Evolutionary conservation across 1,139 yeast genomes (phyloP), one percentile per base, ranked within the genome.

Genomic region (Lodderomyces jiufengensis): DNA sequence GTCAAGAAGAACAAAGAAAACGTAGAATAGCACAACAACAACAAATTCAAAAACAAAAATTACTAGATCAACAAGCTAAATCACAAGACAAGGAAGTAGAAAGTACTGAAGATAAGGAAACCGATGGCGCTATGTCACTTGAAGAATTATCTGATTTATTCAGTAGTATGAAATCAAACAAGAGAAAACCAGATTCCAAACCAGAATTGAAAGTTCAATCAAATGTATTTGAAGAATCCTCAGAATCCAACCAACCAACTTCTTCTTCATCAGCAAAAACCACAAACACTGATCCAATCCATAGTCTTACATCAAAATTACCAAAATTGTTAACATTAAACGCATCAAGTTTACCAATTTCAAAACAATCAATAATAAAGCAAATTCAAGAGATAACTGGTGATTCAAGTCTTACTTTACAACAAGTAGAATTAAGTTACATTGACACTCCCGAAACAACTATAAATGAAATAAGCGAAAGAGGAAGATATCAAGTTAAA

Each of bases 141-240:
- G 61, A 61, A 32, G 72, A 68, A 42, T 65, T 70, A 45, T 57
- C 70, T 5, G 48, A 41, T 34, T 58, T 70, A 42, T 67, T 70
- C 45, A 53, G 54, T 31, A 47, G 50, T 34, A 57, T 63, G 61
- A 48, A 54, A 27, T 31, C 39, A 21, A 24, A 25, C 24, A 32
- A 28, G 22, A 29, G 29, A 16, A 24, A 18, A 12, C 15, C 27
- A 11, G 12, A 24, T 2, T 5, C 7, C 7, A 32, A 25, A 5
- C 30, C 31, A 8, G 34, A 28, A 18, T 31, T 39, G 22, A 32
- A 37, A 6, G 29, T 42, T 11, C 30, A 36, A 23, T 24, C 30
- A 16, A 31, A 27, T 21, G 24, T 33, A 15, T 23, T 24, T 16
- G 31, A 31, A 32, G 26, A 29, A 23, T 16, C 13, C 3, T 29